Conservation (phyloP, 1,139 yeast species). For the Neolecta irregularis region DNA sequence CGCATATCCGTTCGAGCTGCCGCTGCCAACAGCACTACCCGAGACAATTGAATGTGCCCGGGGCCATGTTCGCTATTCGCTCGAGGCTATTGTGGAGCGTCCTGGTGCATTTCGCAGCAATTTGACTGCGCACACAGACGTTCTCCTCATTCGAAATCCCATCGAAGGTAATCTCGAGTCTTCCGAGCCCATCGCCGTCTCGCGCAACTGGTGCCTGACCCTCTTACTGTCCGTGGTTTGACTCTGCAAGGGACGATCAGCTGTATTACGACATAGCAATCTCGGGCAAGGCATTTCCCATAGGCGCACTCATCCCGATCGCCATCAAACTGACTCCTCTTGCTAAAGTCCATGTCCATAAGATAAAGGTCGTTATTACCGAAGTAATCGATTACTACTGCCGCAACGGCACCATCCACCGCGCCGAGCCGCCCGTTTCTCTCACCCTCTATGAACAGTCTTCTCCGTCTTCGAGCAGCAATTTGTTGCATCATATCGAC, state of each 20-base stretch:
- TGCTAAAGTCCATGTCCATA: slow-evolving; percentile 73
- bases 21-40: slow-evolving; percentile 67
- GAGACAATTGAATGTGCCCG: slow-evolving; percentile 67
- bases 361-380: slow-evolving; percentile 69
- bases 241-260: slow-evolving; percentile 44
- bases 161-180: slow-evolving; percentile 69
- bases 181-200: slow-evolving; percentile 81
- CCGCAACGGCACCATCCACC: slow-evolving; percentile 67
- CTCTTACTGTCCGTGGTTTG: background rate
- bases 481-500: slow-evolving; percentile 30
- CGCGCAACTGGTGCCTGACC: slow-evolving; percentile 67
- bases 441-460: slow-evolving; percentile 67
- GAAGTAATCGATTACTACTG: slow-evolving; percentile 87
- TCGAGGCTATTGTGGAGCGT: slow-evolving; percentile 58
- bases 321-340: slow-evolving; percentile 73
- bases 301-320: slow-evolving; percentile 70
- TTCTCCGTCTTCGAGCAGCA: slow-evolving; percentile 34
- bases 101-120: slow-evolving; percentile 76
- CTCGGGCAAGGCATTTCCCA: slow-evolving; percentile 69
- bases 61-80: slow-evolving; percentile 56
- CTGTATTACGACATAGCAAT: slow-evolving; percentile 76
- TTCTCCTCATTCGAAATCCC: slow-evolving; percentile 59
- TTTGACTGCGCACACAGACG: slow-evolving; percentile 46
- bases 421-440: slow-evolving; percentile 90
- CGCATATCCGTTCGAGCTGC: slow-evolving; percentile 78